These are phyloP conservation scores for Raffaelea albimanens DNA, from an alignment of 2,329 filamentous ascomycete genomes.

Conservation along the genomic window DNA sequence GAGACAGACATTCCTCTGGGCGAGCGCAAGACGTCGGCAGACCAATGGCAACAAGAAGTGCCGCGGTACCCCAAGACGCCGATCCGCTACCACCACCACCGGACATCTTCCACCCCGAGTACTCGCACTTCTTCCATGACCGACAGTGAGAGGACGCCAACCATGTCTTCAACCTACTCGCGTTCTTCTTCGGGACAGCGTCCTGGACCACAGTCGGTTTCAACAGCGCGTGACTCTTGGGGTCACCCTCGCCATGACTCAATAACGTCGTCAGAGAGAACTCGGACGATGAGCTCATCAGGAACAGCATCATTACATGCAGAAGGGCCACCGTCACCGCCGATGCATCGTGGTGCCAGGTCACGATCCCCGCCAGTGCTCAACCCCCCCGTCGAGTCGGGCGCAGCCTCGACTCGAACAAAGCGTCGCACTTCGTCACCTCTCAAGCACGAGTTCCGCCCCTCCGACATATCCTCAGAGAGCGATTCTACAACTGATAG, in stretches of 20 bases:
- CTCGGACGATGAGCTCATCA: too few relatives aligned
- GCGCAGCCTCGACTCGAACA: constrained; percentile 31
- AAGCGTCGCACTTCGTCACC: constrained; percentile 80
- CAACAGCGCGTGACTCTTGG: background rate
- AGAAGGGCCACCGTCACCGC: constrained; percentile 33
- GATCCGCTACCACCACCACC: constrained; percentile 19
- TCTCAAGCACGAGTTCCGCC: constrained; percentile 92
- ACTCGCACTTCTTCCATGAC: background rate
- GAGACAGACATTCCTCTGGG: constrained; percentile 27
- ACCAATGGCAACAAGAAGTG: background rate
- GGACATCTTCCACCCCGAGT: constrained; percentile 19
- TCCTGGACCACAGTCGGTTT: too few relatives aligned
- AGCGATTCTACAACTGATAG: constrained; percentile 14
- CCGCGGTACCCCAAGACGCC: constrained; percentile 13
- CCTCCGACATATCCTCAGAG: constrained; percentile 58
- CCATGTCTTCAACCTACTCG: background rate
- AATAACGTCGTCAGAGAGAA: background rate
- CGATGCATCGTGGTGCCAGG: constrained; percentile 37
- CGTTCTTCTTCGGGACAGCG: background rate
- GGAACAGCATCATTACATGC: too few relatives aligned
- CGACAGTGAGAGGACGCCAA: constrained; percentile 11
- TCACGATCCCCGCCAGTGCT: constrained; percentile 28
- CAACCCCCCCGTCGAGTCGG: constrained; percentile 37
- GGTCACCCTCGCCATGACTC: background rate
- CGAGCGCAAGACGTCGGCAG: constrained; percentile 21